Percentiles rank a stretch among this genome's conserved stretches.
phyloP scores from a whole-genome alignment of 352 stramenopile genomes.

The Phytophthora citrophthora region DNA sequence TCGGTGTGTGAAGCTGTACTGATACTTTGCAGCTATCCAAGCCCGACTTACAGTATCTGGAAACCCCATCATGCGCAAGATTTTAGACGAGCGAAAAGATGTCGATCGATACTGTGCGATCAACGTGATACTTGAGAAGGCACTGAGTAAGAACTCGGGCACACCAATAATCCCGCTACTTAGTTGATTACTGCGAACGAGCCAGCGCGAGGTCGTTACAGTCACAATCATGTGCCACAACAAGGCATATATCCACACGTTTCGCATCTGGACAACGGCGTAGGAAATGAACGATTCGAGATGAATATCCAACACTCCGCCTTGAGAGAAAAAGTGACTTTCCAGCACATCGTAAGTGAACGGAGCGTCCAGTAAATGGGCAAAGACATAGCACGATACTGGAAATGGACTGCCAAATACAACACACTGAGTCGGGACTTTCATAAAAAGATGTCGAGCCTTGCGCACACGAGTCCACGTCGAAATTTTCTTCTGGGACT shows the following conservation, averaged over 20 bases:
- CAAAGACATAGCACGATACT: conserved; percentile 48
- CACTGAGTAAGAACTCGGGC: conserved; percentile 42
- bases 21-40: conserved; percentile 18
- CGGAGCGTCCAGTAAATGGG: conserved; percentile 51
- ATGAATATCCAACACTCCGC: conserved; percentile 33
- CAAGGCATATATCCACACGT: conserved; percentile 50
- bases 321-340: conserved; percentile 35
- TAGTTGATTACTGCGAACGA: conserved; percentile 7
- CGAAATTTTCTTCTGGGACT: conserved; percentile 8
- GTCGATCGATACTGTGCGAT: conserved; percentile 41
- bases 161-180: conserved; percentile 35
- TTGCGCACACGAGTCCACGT: conserved; percentile 3
- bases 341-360: conserved; percentile 45
- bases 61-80: conserved; percentile 16
- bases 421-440: conserved; percentile 56
- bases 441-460: conserved; percentile 40
- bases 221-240: conserved; percentile 31
- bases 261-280: conserved; percentile 53
- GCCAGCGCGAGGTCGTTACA: conserved; percentile 19
- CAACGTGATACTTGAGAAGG: conserved; percentile 41
- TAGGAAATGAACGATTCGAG: conserved; percentile 34
- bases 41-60: conserved; percentile 5
- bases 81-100: conserved; percentile 25
- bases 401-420: conserved; percentile 56
- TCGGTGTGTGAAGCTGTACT: conserved; percentile 21